A percentile compares a stretch with the other conserved stretches of the same genome.
Evolutionary conservation across 495 filamentous ascomycete species (phyloP).

Genomic region (Xylaria nigripes): DNA sequence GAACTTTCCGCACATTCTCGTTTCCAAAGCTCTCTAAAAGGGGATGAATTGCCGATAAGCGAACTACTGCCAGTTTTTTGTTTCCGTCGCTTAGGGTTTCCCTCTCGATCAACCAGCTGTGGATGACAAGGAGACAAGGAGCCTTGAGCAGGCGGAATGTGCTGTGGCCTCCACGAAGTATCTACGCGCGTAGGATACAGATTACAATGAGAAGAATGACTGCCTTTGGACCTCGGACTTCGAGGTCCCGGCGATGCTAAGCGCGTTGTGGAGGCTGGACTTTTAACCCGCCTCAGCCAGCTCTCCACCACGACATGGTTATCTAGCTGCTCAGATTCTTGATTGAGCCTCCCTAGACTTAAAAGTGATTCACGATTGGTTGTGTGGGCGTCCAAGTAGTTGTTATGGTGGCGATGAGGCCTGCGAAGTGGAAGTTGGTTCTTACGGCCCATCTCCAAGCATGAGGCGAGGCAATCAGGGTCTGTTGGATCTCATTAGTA

Average conservation of each 20-base stretch:
- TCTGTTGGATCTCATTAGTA: slow-evolving; percentile 17
- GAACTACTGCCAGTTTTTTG: slow-evolving; percentile 17
- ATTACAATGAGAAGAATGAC: slow-evolving; percentile 9
- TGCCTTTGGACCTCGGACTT: slow-evolving; percentile 7
- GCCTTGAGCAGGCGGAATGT: slow-evolving; percentile 14
- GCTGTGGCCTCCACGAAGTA: slow-evolving; percentile 22
- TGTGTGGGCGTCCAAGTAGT: neutral
- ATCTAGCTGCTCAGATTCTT: slow-evolving; percentile 9
- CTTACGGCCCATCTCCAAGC: slow-evolving; percentile 18
- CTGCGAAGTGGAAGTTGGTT: slow-evolving; percentile 14
- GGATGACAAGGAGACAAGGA: slow-evolving; percentile 3
- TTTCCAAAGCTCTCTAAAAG: neutral
- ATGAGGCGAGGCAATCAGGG: slow-evolving; percentile 16
- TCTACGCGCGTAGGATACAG: slow-evolving; percentile 14
- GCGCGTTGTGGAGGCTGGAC: slow-evolving; percentile 12
- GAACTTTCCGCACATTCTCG: slow-evolving; percentile 3
- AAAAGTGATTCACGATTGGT: neutral
- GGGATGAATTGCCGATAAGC: slow-evolving; percentile 13
- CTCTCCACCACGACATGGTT: slow-evolving; percentile 24
- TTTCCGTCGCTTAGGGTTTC: slow-evolving; percentile 16
- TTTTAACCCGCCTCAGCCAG: slow-evolving; percentile 29
- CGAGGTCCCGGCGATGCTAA: slow-evolving; percentile 9
- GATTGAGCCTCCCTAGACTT: slow-evolving; percentile 10
- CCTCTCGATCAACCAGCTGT: neutral
- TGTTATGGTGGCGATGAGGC: slow-evolving; percentile 10